phyloP scores from a whole-genome alignment of 2,329 filamentous ascomycete genomes.

The Apiospora sp. region DNA sequence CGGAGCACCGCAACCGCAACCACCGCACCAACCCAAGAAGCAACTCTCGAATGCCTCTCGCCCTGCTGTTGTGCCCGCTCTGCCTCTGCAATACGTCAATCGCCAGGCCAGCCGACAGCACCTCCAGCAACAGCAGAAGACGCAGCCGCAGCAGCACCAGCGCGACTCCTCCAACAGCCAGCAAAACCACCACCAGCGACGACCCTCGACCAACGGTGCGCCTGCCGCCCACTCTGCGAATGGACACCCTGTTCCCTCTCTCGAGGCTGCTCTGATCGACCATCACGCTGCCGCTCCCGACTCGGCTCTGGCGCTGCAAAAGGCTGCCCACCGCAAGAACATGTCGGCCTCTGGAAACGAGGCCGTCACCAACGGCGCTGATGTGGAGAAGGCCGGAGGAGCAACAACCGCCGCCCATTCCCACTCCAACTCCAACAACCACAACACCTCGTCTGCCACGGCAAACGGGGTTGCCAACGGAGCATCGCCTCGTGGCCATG shows the following conservation, averaged over 20 bases:
- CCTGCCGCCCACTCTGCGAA: slow-evolving; percentile 27
- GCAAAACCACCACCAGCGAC: slow-evolving; percentile 28
- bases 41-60: slow-evolving; percentile 28
- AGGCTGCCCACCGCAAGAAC: slow-evolving; percentile 23
- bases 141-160: slow-evolving; percentile 7
- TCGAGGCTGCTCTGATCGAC: slow-evolving; percentile 43
- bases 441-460: background rate
- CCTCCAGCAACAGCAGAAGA: slow-evolving; percentile 2
- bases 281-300: slow-evolving; percentile 30
- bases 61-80: slow-evolving; percentile 41
- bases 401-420: slow-evolving; percentile 26
- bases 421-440: background rate
- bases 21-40: slow-evolving; percentile 4
- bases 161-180: background rate
- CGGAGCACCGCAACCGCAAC: slow-evolving; percentile 23
- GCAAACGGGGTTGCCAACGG: slow-evolving; percentile 11
- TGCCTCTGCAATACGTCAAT: slow-evolving; percentile 42
- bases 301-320: slow-evolving; percentile 9
- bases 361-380: slow-evolving; percentile 38
- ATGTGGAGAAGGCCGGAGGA: slow-evolving; percentile 27
- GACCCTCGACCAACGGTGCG: slow-evolving; percentile 19
- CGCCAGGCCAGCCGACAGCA: slow-evolving; percentile 33
- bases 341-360: slow-evolving; percentile 32
- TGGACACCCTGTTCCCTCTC: slow-evolving; percentile 38
- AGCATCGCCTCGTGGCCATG: slow-evolving; percentile 23